Conservation (phyloP, 2,329 filamentous ascomycete genomes). For the Ophiostoma fasciatum region DNA sequence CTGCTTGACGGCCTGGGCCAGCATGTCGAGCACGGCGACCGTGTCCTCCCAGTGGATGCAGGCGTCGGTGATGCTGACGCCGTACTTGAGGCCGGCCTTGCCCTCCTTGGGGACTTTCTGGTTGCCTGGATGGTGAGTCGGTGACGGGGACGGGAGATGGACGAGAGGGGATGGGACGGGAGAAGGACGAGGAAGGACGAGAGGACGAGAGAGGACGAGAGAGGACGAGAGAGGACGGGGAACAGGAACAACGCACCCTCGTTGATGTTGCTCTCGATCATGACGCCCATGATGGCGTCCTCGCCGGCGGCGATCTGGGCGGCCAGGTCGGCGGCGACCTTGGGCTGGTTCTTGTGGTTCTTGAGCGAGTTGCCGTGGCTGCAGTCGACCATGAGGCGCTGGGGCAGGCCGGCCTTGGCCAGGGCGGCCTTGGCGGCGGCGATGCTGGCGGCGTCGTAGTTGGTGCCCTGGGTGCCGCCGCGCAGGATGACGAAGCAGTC, state of each 20-base stretch:
- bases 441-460: constrained; percentile 80
- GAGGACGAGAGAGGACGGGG: not conserved
- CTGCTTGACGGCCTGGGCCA: constrained; percentile 68
- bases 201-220: not conserved
- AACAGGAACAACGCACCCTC: constrained; percentile 65
- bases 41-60: constrained; percentile 95
- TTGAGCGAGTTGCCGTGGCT: constrained; percentile 93
- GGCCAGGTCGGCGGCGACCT: constrained; percentile 69
- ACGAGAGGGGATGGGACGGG: constrained; percentile 15
- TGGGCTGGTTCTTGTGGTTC: constrained; percentile 94
- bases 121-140: constrained; percentile 36
- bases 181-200: not conserved
- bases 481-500: constrained; percentile 95
- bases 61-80: constrained; percentile 92
- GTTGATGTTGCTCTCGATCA: constrained; percentile 97
- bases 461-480: constrained; percentile 84
- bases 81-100: constrained; percentile 73
- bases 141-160: not conserved
- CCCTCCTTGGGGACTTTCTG: constrained; percentile 88
- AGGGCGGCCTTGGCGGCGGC: constrained; percentile 69
- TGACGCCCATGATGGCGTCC: constrained; percentile 82
- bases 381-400: constrained; percentile 93
- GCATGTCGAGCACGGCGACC: constrained; percentile 56
- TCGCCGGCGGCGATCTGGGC: constrained; percentile 79
- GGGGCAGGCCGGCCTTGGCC: constrained; percentile 53